A percentile compares a stretch with the other conserved stretches of the same genome.
Conservation (phyloP, 176 grass and related monocot genomes). For the Oryza punctata region DNA sequence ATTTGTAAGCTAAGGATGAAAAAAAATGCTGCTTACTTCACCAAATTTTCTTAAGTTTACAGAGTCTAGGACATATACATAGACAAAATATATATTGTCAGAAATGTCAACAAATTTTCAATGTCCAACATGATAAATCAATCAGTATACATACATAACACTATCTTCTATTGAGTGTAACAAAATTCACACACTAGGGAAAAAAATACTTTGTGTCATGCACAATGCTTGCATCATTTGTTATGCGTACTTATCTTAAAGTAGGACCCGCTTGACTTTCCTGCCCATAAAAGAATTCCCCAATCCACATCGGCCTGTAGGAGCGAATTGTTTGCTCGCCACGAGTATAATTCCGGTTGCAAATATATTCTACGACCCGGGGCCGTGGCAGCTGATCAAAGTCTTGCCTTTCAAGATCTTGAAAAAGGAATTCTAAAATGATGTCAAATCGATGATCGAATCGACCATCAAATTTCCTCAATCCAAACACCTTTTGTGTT, state of each 20-base stretch:
- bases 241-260: neutral
- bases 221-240: neutral
- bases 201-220: neutral
- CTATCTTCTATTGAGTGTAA: neutral
- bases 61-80: neutral
- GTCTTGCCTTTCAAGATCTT: constrained; percentile 18
- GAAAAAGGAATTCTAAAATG: neutral
- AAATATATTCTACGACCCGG: neutral
- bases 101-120: neutral
- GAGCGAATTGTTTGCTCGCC: neutral
- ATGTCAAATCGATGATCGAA: neutral
- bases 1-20: neutral
- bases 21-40: neutral
- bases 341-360: neutral
- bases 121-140: neutral
- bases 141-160: neutral
- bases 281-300: neutral
- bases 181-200: neutral
- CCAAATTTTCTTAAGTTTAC: neutral
- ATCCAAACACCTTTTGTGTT: constrained; percentile 18
- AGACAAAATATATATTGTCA: neutral
- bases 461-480: neutral
- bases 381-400: neutral
- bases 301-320: constrained; percentile 19
- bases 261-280: constrained; percentile 14